Evolutionary conservation across 192 early-diverging fungal genomes (phyloP).

Genomic region (Coemansia sp.): DNA sequence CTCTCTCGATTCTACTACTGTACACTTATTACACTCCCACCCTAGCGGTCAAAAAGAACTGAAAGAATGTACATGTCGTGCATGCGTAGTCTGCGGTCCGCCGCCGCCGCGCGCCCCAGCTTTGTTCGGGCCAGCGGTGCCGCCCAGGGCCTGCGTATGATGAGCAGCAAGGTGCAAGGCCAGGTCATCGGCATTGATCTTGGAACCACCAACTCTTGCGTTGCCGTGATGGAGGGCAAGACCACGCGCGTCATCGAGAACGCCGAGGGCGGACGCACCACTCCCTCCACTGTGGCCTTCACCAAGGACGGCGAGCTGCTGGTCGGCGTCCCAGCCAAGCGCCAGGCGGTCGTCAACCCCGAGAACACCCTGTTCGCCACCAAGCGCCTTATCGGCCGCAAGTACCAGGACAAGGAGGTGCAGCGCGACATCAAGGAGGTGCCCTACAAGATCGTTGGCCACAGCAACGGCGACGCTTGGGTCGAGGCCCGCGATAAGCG

Average conservation of each 20-base stretch:
- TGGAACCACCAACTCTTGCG: slow-evolving; percentile 99
- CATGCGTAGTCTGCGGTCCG: slow-evolving; percentile 53
- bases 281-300: slow-evolving; percentile 97
- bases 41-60: neutral
- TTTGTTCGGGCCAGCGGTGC: slow-evolving; percentile 22
- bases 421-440: slow-evolving; percentile 90
- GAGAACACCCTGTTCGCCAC: slow-evolving; percentile 98
- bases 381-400: slow-evolving; percentile 96
- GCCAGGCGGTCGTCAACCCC: slow-evolving; percentile 98
- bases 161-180: slow-evolving; percentile 71
- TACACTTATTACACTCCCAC: neutral
- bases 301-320: slow-evolving; percentile 95
- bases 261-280: slow-evolving; percentile 94
- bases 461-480: slow-evolving; percentile 99
- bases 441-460: slow-evolving; percentile 94
- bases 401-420: slow-evolving; percentile 86
- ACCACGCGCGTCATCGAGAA: slow-evolving; percentile 97
- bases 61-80: slow-evolving; percentile 59
- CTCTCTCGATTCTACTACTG: slow-evolving; percentile 5
- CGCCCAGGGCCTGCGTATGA: slow-evolving; percentile 36
- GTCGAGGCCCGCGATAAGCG: slow-evolving; percentile 92
- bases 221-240: slow-evolving; percentile 99
- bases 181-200: slow-evolving; percentile 98
- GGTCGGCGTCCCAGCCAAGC: slow-evolving; percentile 96
- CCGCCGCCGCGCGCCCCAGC: slow-evolving; percentile 34